Percentiles rank a stretch among this genome's conserved stretches.
Evolutionary conservation across 1,139 yeast genomes (phyloP).

Genomic region (Dujonia santamariae): DNA sequence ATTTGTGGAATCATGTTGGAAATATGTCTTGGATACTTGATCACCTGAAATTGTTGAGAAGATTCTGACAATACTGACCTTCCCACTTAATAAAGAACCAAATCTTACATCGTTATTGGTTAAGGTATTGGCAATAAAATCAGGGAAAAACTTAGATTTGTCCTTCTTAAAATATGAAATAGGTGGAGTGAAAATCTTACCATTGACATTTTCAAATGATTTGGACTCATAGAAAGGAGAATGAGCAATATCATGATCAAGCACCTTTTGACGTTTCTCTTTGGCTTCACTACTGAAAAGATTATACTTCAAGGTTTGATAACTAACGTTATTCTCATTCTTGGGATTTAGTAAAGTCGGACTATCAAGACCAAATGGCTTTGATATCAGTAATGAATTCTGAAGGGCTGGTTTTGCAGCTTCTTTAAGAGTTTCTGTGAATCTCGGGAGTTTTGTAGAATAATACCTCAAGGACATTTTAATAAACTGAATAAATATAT

Average conservation of each 20-base stretch:
- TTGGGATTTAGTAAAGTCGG: constrained; percentile 30
- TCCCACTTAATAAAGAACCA: constrained; percentile 39
- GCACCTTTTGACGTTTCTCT: constrained; percentile 50
- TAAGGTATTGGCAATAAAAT: constrained; percentile 62
- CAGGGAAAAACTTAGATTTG: constrained; percentile 85
- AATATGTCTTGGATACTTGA: constrained; percentile 60
- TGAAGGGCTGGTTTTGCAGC: constrained; percentile 29
- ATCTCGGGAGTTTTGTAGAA: constrained; percentile 18
- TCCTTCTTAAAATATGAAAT: constrained; percentile 69
- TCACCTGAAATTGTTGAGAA: constrained; percentile 74
- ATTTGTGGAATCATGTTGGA: constrained; percentile 32
- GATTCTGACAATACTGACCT: constrained; percentile 62
- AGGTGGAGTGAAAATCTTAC: constrained; percentile 83
- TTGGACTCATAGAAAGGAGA: constrained; percentile 87
- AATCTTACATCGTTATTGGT: constrained; percentile 34
- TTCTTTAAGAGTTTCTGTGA: constrained; percentile 25
- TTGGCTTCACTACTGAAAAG: constrained; percentile 40
- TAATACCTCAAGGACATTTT: too few relatives aligned
- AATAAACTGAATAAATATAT: too few relatives aligned
- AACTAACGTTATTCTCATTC: constrained; percentile 15
- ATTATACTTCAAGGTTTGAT: constrained; percentile 21
- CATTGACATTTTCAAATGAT: constrained; percentile 74
- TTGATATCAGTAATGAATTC: constrained; percentile 25
- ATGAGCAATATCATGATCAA: constrained; percentile 76
- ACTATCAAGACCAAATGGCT: constrained; percentile 40